Evolutionary conservation across 2,329 filamentous ascomycete species (phyloP).

Genomic region (Lecanosticta acicola): DNA sequence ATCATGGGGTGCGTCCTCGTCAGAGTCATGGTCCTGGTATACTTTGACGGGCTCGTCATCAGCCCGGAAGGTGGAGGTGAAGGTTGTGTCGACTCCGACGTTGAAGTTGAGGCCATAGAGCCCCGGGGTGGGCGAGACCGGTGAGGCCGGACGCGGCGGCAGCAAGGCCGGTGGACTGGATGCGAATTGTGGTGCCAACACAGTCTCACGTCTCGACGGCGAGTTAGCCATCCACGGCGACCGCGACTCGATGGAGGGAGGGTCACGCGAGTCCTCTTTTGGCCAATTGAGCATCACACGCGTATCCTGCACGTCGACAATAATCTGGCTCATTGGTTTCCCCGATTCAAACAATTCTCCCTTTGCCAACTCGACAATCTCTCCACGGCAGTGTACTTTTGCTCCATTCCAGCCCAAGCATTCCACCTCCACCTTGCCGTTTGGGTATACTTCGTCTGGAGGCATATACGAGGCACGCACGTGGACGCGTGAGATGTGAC

Average conservation of each 20-base stretch:
- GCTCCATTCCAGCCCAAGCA: conserved; percentile 96
- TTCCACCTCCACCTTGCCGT: conserved; percentile 76
- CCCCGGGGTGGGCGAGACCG: conserved; percentile 65
- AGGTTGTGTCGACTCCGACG: conserved; percentile 34
- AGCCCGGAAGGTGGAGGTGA: conserved; percentile 39
- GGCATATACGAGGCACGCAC: conserved; percentile 80
- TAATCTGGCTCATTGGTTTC: conserved; percentile 80
- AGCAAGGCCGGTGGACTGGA: conserved; percentile 59
- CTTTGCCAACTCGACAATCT: conserved; percentile 78
- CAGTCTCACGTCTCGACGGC: conserved; percentile 46
- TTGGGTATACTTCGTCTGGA: conserved; percentile 60
- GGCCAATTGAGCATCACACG: conserved; percentile 90
- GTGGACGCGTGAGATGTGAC: conserved; percentile 87
- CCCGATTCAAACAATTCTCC: conserved; percentile 86
- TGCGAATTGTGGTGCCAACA: conserved; percentile 39
- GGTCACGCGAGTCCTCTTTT: conserved; percentile 44
- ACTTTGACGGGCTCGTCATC: conserved; percentile 54
- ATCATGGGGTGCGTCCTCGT: conserved; percentile 42
- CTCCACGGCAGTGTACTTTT: conserved; percentile 84
- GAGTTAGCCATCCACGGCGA: conserved; percentile 60
- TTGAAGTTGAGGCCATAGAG: conserved; percentile 33
- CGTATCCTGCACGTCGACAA: conserved; percentile 90
- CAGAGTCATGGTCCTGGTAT: conserved; percentile 65
- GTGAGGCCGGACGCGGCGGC: conserved; percentile 60
- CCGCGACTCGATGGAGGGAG: conserved; percentile 53